Conservation (phyloP, 2,329 filamentous ascomycete species). For the Lasiodiplodia hormozganensis region DNA sequence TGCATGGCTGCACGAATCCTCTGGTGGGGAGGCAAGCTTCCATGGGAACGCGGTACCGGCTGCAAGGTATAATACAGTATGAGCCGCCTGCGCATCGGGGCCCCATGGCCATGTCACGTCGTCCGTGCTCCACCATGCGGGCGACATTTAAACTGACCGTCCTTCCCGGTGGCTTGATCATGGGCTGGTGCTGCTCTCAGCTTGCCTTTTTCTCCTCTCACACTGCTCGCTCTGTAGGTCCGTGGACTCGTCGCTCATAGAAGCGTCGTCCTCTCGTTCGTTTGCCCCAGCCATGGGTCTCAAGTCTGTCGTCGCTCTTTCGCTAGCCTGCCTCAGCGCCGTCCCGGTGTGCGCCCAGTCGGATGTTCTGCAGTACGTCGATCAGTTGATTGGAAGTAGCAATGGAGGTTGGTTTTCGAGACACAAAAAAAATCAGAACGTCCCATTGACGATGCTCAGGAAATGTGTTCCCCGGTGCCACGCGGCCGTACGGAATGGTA, state of each 20-base stretch:
- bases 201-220: neutral
- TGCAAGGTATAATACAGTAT: neutral
- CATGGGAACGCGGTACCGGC: too few species aligned
- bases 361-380: constrained; percentile 41
- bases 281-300: constrained; percentile 6
- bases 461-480: constrained; percentile 54
- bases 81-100: constrained; percentile 3
- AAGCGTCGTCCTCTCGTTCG: constrained; percentile 10
- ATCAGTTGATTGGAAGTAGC: constrained; percentile 51
- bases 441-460: constrained; percentile 32
- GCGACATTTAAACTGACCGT: neutral
- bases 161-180: neutral
- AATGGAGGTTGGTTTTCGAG: constrained; percentile 42
- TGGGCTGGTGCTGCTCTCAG: neutral
- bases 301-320: constrained; percentile 10
- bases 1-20: neutral
- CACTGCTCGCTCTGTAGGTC: neutral
- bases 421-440: neutral
- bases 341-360: neutral
- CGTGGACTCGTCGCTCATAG: neutral
- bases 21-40: neutral
- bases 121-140: neutral
- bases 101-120: neutral
- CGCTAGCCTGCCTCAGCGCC: constrained; percentile 7
- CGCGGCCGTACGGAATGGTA: constrained; percentile 46